These are phyloP conservation scores for Santalum album DNA, from an alignment of 164 flowering plant species.

Conservation along the genomic window DNA sequence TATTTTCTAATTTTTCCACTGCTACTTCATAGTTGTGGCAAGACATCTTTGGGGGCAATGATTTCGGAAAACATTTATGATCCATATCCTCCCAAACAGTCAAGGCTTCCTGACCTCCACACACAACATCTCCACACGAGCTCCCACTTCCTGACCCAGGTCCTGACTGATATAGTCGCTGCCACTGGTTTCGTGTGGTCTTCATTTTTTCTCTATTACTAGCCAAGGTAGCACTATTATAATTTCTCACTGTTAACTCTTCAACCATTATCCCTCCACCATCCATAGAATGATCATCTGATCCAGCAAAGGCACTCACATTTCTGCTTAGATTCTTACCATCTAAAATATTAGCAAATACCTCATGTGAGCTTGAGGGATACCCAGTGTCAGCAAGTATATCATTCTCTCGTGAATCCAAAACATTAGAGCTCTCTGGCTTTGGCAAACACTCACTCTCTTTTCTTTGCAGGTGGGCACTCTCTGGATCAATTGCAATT, in stretches of 20 bases:
- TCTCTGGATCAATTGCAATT: conserved; percentile 23
- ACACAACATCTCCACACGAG: conserved; percentile 13
- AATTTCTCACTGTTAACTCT: conserved; percentile 57
- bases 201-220: conserved; percentile 27
- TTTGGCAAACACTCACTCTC: conserved; percentile 22
- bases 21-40: conserved; percentile 14
- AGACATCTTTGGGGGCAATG: conserved; percentile 22
- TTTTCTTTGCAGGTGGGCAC: conserved; percentile 23
- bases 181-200: conserved; percentile 36
- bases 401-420: conserved; percentile 33
- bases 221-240: conserved; percentile 25
- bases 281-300: conserved; percentile 25
- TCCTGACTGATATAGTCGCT: conserved; percentile 32
- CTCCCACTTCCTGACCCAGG: conserved; percentile 39
- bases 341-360: conserved; percentile 27
- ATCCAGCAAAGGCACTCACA: conserved; percentile 16
- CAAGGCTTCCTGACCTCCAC: conserved; percentile 15
- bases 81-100: conserved; percentile 24
- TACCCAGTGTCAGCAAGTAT: conserved; percentile 31
- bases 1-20: conserved; percentile 13
- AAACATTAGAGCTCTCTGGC: conserved; percentile 19
- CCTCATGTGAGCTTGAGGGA: conserved; percentile 27
- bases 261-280: conserved; percentile 49
- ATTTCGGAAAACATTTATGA: conserved; percentile 18
- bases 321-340: conserved; percentile 25